Evolutionary conservation across 164 flowering plant genomes (phyloP).

Genomic region (Nelumbo lutea): DNA sequence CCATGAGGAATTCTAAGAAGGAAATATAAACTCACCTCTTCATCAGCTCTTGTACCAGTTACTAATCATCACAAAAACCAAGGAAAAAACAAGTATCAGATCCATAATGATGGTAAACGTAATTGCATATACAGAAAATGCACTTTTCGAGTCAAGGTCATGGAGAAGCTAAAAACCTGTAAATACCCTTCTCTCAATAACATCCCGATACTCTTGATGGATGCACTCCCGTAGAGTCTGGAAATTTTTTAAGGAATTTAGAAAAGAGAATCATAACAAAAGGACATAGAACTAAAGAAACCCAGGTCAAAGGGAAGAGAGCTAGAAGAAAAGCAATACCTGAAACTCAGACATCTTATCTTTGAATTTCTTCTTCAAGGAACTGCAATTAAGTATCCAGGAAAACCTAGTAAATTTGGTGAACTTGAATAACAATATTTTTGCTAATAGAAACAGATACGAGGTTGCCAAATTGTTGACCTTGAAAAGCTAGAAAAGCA

Average conservation of each 20-base stretch:
- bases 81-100: conserved; percentile 7
- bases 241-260: conserved; percentile 10
- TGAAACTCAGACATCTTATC: conserved; percentile 82
- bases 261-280: too few relatives aligned
- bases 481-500: too few relatives aligned
- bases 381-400: conserved; percentile 29
- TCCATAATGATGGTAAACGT: neutral
- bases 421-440: too few relatives aligned
- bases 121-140: neutral
- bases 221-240: conserved; percentile 61
- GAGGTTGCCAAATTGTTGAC: too few relatives aligned
- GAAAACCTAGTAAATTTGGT: neutral
- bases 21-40: conserved; percentile 44
- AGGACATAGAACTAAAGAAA: too few relatives aligned
- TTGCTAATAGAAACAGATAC: too few relatives aligned
- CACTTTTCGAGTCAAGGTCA: neutral
- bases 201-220: conserved; percentile 80
- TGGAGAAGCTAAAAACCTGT: conserved; percentile 45
- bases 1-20: neutral
- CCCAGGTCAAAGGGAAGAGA: neutral
- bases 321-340: conserved; percentile 26
- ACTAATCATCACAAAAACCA: conserved; percentile 32
- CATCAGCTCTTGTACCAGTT: conserved; percentile 74
- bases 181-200: conserved; percentile 78
- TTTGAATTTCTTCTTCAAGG: conserved; percentile 73